Conservation (phyloP, 306 rosid species). For the Malus domestica region DNA sequence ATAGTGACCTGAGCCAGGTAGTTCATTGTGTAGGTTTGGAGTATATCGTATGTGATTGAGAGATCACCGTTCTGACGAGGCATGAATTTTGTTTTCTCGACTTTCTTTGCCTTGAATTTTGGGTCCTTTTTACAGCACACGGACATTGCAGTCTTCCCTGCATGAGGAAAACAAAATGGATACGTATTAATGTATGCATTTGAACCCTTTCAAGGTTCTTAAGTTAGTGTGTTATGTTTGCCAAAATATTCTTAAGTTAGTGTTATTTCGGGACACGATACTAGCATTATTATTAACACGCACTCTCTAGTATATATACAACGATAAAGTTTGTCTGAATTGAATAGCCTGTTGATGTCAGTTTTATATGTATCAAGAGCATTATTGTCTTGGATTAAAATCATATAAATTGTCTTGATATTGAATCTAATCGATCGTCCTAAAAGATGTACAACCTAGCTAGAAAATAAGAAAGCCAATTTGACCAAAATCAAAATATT, state of each 20-base stretch:
- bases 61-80: constrained; percentile 58
- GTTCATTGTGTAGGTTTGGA: constrained; percentile 47
- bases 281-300: too few species aligned
- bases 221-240: too few species aligned
- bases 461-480: background rate
- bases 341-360: too few species aligned
- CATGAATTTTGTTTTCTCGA: constrained; percentile 36
- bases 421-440: background rate
- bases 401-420: background rate
- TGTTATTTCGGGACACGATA: too few species aligned
- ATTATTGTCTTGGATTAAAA: background rate
- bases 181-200: background rate
- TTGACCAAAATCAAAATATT: background rate
- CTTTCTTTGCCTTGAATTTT: constrained; percentile 29
- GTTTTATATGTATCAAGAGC: background rate
- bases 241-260: background rate
- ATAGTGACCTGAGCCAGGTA: constrained; percentile 62
- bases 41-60: constrained; percentile 53
- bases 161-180: background rate
- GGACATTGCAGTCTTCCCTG: constrained; percentile 45
- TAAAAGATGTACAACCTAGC: background rate
- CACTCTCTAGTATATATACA: too few species aligned
- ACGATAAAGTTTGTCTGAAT: accelerated
- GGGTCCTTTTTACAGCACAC: constrained; percentile 81
- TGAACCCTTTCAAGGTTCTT: background rate